Conservation (phyloP, 1,284 basidiomycete genomes). For the Ganoderma sinense region DNA sequence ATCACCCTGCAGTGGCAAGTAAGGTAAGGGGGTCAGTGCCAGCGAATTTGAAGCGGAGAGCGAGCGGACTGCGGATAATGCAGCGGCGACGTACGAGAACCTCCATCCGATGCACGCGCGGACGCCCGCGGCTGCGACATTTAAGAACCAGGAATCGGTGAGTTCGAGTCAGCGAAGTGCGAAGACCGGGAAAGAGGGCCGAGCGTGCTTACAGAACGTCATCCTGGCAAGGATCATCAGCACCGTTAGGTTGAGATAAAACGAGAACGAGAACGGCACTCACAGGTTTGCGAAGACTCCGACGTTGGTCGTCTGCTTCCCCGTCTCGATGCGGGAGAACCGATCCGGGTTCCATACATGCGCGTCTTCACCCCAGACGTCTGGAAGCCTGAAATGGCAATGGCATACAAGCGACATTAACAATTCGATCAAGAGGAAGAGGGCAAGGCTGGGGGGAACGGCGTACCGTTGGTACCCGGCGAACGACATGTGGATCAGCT, state of each 20-base stretch:
- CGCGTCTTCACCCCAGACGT: constrained; percentile 59
- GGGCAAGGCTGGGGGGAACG: neutral
- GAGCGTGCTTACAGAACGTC: neutral
- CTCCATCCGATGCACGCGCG: constrained; percentile 45
- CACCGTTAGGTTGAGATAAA: neutral
- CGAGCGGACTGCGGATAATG: neutral
- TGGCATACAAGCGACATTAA: neutral
- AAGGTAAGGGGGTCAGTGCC: neutral
- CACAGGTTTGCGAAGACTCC: constrained; percentile 62
- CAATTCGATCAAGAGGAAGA: neutral
- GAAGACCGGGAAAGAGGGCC: neutral
- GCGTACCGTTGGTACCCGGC: constrained; percentile 43
- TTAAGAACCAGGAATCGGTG: neutral
- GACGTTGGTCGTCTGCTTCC: constrained; percentile 48
- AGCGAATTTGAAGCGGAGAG: neutral
- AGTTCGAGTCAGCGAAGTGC: neutral
- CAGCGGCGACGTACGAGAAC: constrained; percentile 40
- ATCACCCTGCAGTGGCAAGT: constrained; percentile 37
- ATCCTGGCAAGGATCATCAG: neutral
- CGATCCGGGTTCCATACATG: constrained; percentile 62
- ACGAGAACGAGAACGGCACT: constrained; percentile 25
- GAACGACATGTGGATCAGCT: constrained; percentile 42
- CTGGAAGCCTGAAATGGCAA: constrained; percentile 31
- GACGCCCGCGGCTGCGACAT: constrained; percentile 33
- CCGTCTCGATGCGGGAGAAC: constrained; percentile 42